Base-by-base conservation (phyloP, 208 protist species). In the Wallacemonas rigidus region DNA sequence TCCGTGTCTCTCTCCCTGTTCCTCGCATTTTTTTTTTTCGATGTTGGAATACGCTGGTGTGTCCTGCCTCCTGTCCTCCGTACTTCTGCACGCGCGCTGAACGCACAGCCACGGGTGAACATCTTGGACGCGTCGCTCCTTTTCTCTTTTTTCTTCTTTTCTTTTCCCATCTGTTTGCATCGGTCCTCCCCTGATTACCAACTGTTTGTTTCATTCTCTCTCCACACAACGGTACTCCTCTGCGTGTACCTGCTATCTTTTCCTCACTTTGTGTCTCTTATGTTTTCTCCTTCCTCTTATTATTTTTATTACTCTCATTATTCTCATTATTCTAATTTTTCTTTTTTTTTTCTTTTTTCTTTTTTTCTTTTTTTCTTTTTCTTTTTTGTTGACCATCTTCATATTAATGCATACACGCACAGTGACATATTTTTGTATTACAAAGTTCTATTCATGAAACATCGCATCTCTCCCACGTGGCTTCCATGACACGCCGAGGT, bases 281-380 rank as follows among this genome's bases (percentile, higher is more conserved):
- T 26, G 1, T 15, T 51, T 41, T 36, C 4, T 67, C 44, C 39
- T 56, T 64, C 53, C 35, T 41, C 43, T 72, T 71, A 8, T 40
- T 53, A 5, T 2, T 2, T 57, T 65, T 50, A 5, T 12, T 62
- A 8, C 17, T 26, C 17, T n/a, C 40, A 9, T 48, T 15, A 65
- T 39, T 35, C 17, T 39, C 0, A 26, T 60, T 67, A 3, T 45
- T 69, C 48, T 53, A 53, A 68, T 74, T 44, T 43, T 71, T 45
- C 41, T 67, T 60, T 60, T 36, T 70, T 14, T 7, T 76, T 69
- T n/a, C 2, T 80, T 2, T 62, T 36, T 48, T 58, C 47, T 75
- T 63, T 17, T 44, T 8, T 57, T 57, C 60, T 57, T 3, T 44
- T 44, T 63, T 54, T 63, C 51, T 63, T 63, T 63, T 63, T 39